These are phyloP conservation scores for Leccinum variabile DNA, from an alignment of 1,284 basidiomycete species.

Conservation along the genomic window DNA sequence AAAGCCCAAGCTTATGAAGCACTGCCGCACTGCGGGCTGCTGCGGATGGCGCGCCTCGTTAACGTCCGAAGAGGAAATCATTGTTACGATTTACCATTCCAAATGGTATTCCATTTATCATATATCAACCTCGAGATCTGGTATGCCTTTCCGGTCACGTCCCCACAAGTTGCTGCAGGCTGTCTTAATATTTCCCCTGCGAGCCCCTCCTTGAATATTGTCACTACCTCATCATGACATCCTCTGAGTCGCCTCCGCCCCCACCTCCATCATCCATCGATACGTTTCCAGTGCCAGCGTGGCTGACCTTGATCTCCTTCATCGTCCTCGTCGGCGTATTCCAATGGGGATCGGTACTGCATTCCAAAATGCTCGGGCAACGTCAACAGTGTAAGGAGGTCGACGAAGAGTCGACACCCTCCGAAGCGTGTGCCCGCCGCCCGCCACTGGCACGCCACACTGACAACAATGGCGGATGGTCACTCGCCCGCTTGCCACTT, in stretches of 20 bases:
- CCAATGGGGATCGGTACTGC: constrained; percentile 32
- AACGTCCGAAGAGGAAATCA: constrained; percentile 1
- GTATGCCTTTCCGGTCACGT: neutral
- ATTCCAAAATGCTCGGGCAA: constrained; percentile 27
- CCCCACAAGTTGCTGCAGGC: neutral
- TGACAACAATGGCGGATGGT: constrained; percentile 1
- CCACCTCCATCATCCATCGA: constrained; percentile 6
- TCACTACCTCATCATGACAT: constrained; percentile 9
- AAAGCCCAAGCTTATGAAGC: too few species aligned
- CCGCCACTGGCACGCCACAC: neutral
- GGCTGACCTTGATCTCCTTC: constrained; percentile 46
- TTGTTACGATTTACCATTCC: neutral
- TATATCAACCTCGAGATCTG: neutral
- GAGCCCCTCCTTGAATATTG: neutral
- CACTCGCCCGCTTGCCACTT: constrained; percentile 36
- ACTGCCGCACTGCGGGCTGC: neutral
- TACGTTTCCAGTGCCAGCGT: constrained; percentile 37
- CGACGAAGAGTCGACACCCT: constrained; percentile 26
- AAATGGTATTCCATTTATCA: constrained; percentile 13
- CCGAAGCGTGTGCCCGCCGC: neutral
- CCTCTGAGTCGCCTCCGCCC: neutral
- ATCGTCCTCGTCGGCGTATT: constrained; percentile 42
- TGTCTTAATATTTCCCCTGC: neutral
- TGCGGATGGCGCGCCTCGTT: neutral
- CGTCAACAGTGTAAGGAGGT: neutral